phyloP scores from a whole-genome alignment of 768 basidiomycete genomes.

The Agrocybe praecox region DNA sequence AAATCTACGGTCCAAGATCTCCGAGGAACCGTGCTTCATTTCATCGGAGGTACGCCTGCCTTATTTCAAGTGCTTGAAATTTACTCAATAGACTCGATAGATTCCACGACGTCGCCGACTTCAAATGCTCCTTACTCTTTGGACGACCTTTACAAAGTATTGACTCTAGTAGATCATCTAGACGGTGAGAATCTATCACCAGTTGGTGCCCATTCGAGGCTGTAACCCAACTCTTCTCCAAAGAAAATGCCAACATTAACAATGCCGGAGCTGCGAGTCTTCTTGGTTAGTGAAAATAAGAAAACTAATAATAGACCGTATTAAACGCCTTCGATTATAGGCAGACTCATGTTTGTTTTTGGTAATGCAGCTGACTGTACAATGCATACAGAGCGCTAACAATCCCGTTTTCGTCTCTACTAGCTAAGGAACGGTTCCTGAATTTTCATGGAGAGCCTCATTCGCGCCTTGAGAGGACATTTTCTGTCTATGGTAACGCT shows the following conservation, averaged over 20 bases:
- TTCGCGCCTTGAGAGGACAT: constrained; percentile 41
- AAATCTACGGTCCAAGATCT: constrained; percentile 26
- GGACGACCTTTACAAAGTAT: constrained; percentile 28
- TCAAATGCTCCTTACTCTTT: constrained; percentile 3
- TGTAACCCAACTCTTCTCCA: background rate
- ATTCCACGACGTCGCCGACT: constrained; percentile 10
- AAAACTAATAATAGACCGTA: no score
- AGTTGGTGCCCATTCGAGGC: background rate
- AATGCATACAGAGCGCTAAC: background rate
- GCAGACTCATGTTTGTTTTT: constrained; percentile 37
- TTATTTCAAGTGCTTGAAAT: no score
- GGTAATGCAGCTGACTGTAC: constrained; percentile 18
- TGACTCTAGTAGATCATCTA: constrained; percentile 25
- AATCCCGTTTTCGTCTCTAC: no score
- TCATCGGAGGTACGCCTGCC: constrained; percentile 26
- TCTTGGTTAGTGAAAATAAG: background rate
- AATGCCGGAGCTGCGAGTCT: background rate
- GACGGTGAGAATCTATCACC: constrained; percentile 14
- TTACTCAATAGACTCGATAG: no score
- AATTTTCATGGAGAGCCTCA: constrained; percentile 45
- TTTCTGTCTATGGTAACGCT: constrained; percentile 35
- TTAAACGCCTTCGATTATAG: constrained; percentile 15
- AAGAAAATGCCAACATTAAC: background rate
- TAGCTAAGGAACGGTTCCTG: constrained; percentile 39
- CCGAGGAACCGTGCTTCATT: constrained; percentile 29